phyloP scores from a whole-genome alignment of 1,284 basidiomycete species.

The Trichosporon sp. region DNA sequence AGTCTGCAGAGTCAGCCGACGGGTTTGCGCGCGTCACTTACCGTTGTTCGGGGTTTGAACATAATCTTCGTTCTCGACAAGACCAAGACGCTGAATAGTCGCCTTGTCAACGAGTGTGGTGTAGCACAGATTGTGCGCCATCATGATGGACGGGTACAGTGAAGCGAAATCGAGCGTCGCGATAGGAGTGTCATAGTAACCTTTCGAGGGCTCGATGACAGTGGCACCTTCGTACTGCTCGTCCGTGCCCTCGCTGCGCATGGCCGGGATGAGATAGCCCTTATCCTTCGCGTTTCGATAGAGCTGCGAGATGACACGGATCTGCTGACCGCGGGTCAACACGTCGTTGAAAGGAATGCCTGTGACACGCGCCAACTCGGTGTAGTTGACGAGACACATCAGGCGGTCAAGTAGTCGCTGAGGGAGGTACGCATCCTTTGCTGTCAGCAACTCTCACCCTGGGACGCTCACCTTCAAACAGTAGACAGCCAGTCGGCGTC shows the following conservation, averaged over 20 bases:
- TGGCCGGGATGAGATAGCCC: conserved; percentile 76
- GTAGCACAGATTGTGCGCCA: conserved; percentile 97
- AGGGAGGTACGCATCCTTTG: conserved; percentile 91
- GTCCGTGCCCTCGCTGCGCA: conserved; percentile 80
- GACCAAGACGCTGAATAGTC: conserved; percentile 68
- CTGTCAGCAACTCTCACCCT: not conserved
- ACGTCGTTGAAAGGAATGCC: conserved; percentile 97
- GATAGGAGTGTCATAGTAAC: conserved; percentile 90
- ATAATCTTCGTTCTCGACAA: conserved; percentile 75
- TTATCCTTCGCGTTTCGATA: conserved; percentile 83
- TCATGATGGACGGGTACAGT: conserved; percentile 97
- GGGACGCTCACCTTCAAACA: conserved; percentile 71
- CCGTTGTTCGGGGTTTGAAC: conserved; percentile 81
- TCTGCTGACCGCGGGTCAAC: conserved; percentile 84
- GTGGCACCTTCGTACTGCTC: conserved; percentile 97
- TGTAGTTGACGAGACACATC: conserved; percentile 96
- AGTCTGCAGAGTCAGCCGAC: conserved; percentile 56
- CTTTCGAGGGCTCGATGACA: conserved; percentile 89
- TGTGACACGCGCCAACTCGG: conserved; percentile 92
- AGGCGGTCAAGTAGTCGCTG: conserved; percentile 90
- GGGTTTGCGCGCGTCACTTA: conserved; percentile 46
- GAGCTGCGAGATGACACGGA: conserved; percentile 91
- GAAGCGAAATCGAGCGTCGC: conserved; percentile 96
- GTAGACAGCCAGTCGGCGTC: conserved; percentile 85
- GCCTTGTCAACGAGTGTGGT: conserved; percentile 78